Percentiles rank a stretch among this genome's conserved stretches.
phyloP scores from a whole-genome alignment of 169 alveolate genomes.

The Amoebophrya sp. region DNA sequence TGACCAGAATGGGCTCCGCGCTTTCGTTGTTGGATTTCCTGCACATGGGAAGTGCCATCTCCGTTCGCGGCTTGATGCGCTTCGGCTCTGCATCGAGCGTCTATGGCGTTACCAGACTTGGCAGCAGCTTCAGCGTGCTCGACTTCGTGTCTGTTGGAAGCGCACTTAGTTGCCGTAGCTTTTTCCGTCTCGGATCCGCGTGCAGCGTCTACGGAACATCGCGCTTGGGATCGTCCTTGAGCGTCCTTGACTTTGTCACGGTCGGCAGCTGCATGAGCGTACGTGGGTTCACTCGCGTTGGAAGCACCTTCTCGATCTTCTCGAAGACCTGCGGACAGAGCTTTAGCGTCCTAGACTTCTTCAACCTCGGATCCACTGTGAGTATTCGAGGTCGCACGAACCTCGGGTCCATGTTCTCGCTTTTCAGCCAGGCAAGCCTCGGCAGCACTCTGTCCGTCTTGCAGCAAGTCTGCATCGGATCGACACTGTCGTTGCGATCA shows the following conservation, averaged over 20 bases:
- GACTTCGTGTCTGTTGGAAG: conserved; percentile 31
- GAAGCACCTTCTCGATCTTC: not conserved
- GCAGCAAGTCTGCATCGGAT: not conserved
- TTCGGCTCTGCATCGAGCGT: not conserved
- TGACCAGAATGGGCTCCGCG: not conserved
- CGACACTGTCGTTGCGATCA: not conserved
- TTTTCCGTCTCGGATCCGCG: not conserved
- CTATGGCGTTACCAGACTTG: conserved; percentile 28
- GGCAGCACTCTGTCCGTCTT: not conserved
- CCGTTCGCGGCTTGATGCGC: not conserved
- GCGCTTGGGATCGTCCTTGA: not conserved
- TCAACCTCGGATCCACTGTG: not conserved
- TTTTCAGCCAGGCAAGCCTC: not conserved
- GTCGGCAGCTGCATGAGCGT: not conserved
- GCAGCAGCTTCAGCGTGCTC: not conserved
- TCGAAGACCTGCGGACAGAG: not conserved
- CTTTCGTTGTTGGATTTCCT: not conserved
- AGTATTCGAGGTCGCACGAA: not conserved
- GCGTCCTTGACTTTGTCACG: not conserved
- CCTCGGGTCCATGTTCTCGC: not conserved
- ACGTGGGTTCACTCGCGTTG: not conserved
- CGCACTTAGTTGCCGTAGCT: conserved; percentile 8
- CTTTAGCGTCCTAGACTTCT: not conserved
- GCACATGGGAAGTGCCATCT: not conserved
- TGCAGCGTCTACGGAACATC: not conserved